Evolutionary conservation across 768 basidiomycete species (phyloP), one percentile per base, ranked within the genome.

Genomic region (Chalciporus chontae): DNA sequence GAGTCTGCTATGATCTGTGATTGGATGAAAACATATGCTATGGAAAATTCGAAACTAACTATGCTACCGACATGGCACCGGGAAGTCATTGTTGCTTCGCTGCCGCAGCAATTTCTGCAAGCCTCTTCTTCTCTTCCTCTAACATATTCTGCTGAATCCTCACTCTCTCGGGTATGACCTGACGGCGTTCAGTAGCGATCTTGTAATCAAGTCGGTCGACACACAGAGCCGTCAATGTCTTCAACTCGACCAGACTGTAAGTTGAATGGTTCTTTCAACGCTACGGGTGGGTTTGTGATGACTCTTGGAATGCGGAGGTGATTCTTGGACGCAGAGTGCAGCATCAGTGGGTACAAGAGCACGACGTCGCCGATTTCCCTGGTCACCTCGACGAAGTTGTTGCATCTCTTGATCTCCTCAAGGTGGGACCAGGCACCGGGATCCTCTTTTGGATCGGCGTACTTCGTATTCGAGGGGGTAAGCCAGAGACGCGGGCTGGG

Each of bases 231-330:
- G 52, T 54, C 29, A 29, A 19, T 6, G 39, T 39, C 18, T 50
- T 49, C 36, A 31, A 46, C 39, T 54, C 48, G n/a, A 54, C 42
- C 26, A 39, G 26, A 27, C 47, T 47, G 34, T 43, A n/a, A 80
- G 31, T 74, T 69, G 64, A 84, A 84, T 18, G 82, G 81, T 50
- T 75, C 68, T 44, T 71, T 73, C 44, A 83, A 66, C 32, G 74
- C 67, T 7, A 83, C 80, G 4, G 82, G 81, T 46, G 83, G 83
- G 55, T 85, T 85, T 39, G 82, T 83, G 60, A 85, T 85, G 47
- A 85, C 70, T 52, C 82, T 71, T 21, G 77, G 79, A 17, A 73
- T 64, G 21, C 83, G 76, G 36, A 77, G 66, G 55, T 77, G 69
- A 60, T 84, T 85, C 62, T 77, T 79, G 27, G 79, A 78, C 10